Evolutionary conservation across 345 rosid species (phyloP).

Genomic region (Eucalyptus pumila): DNA sequence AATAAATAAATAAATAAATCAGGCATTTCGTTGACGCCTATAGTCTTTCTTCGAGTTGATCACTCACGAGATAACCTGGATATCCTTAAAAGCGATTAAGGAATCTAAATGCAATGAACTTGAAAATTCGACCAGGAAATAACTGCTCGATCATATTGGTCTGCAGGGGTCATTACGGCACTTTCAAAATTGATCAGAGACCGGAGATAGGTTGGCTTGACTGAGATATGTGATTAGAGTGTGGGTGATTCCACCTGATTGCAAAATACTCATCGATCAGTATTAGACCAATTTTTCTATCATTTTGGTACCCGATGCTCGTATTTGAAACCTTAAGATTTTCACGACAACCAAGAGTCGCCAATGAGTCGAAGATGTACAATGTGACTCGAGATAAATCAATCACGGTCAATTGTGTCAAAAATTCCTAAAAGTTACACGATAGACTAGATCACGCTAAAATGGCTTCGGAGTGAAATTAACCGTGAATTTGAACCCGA

Average conservation of each 20-base stretch:
- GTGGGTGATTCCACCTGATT: no score
- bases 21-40: fast-evolving
- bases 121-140: no score
- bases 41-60: fast-evolving
- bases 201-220: fast-evolving
- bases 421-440: no score
- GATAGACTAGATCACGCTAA: no score
- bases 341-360: fast-evolving
- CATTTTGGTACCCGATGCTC: fast-evolving
- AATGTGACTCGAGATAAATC: no score
- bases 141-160: fast-evolving
- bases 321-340: fast-evolving
- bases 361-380: fast-evolving
- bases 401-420: no score
- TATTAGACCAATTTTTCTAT: no score
- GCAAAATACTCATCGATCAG: no score
- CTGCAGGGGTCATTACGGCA: fast-evolving
- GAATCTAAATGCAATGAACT: no score
- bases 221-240: fast-evolving
- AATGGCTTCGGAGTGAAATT: no score
- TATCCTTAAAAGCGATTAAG: fast-evolving
- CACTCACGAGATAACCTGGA: no score
- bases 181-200: fast-evolving
- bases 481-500: fast-evolving
- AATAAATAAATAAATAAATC: no score